phyloP scores from a whole-genome alignment of 2,329 filamentous ascomycete genomes.

The Atkinsonella hypoxylon region DNA sequence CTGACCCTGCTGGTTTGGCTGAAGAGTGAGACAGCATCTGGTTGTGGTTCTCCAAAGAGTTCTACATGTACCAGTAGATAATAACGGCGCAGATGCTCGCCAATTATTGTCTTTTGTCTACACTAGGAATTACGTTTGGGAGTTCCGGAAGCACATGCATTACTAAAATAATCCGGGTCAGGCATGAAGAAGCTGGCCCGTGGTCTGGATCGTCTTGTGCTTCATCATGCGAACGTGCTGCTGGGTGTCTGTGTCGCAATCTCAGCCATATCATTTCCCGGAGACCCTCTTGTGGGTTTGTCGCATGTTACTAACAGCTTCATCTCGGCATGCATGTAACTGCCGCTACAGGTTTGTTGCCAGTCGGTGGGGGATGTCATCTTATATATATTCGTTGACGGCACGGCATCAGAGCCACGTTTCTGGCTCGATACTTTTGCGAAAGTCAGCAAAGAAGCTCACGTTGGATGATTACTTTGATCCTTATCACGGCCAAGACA shows the following conservation, averaged over 20 bases:
- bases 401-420: constrained; percentile 28
- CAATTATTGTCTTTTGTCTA: constrained; percentile 39
- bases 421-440: constrained; percentile 37
- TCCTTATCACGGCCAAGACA: constrained; percentile 27
- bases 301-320: neutral
- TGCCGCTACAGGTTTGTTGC: constrained; percentile 33
- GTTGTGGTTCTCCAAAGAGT: neutral
- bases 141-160: constrained; percentile 40
- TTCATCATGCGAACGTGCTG: constrained; percentile 41
- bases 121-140: constrained; percentile 25
- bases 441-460: constrained; percentile 34
- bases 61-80: neutral
- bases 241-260: constrained; percentile 26
- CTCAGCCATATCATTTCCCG: constrained; percentile 18
- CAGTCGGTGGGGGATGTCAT: constrained; percentile 27
- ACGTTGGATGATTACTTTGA: constrained; percentile 45
- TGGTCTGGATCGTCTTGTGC: constrained; percentile 39
- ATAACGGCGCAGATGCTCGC: constrained; percentile 24
- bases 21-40: constrained; percentile 24
- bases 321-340: constrained; percentile 38
- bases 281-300: neutral
- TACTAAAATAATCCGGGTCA: constrained; percentile 39
- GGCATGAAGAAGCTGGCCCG: constrained; percentile 33
- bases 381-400: constrained; percentile 27
- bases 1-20: constrained; percentile 43